phyloP scores from a whole-genome alignment of 2,329 filamentous ascomycete species.

The Fusarium tanahbumbuense region DNA sequence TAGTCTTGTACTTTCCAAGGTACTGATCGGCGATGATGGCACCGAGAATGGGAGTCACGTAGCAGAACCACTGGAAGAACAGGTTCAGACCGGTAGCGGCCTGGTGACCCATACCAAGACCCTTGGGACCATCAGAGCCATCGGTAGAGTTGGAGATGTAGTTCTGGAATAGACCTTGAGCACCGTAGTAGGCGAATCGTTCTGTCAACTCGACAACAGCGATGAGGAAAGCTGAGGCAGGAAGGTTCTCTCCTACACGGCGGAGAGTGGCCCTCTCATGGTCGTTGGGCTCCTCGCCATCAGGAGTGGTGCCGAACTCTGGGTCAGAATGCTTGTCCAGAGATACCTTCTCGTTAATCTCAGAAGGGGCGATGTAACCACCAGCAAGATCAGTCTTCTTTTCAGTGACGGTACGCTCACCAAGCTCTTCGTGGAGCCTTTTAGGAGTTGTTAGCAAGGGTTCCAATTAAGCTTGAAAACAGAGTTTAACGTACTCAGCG shows the following conservation, averaged over 20 bases:
- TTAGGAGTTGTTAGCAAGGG: conserved; percentile 22
- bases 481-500: conserved; percentile 48
- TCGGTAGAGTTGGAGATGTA: conserved; percentile 57
- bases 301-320: conserved; percentile 51
- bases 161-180: conserved; percentile 66
- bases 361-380: conserved; percentile 40
- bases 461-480: conserved; percentile 18
- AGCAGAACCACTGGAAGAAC: conserved; percentile 66
- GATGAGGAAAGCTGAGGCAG: conserved; percentile 66
- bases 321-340: conserved; percentile 43
- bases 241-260: conserved; percentile 66
- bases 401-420: conserved; percentile 40
- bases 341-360: conserved; percentile 43
- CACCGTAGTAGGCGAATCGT: conserved; percentile 69
- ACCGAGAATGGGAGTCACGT: conserved; percentile 59
- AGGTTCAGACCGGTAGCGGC: conserved; percentile 66
- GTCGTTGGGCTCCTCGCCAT: conserved; percentile 65
- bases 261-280: conserved; percentile 62
- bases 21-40: conserved; percentile 69
- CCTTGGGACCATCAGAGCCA: conserved; percentile 58
- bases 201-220: conserved; percentile 67
- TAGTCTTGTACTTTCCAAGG: conserved; percentile 71
- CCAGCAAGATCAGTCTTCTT: conserved; percentile 43
- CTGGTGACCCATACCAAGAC: conserved; percentile 66
- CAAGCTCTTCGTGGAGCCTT: conserved; percentile 48